These are phyloP conservation scores for Cephalotrichum gorgonifer DNA, from an alignment of 2,329 filamentous ascomycete genomes.

Conservation along the genomic window DNA sequence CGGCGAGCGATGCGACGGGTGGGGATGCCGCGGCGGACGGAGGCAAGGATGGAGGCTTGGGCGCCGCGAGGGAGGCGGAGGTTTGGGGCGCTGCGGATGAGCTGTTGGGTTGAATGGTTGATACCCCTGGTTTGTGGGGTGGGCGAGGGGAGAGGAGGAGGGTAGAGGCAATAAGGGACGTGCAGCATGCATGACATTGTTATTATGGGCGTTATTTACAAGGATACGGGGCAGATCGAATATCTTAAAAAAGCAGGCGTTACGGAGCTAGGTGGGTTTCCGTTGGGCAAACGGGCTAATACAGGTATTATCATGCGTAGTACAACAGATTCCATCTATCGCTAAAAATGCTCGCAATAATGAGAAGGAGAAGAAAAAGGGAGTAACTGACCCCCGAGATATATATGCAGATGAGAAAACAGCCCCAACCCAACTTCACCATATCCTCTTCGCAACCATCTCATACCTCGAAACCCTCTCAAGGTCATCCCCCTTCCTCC, in stretches of 20 bases:
- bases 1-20: constrained; percentile 6
- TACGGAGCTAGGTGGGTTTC: too few species aligned
- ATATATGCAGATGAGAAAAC: neutral
- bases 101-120: neutral
- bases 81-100: constrained; percentile 32
- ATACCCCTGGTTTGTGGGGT: too few species aligned
- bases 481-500: constrained; percentile 34
- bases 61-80: constrained; percentile 19
- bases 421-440: constrained; percentile 41
- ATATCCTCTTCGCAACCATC: constrained; percentile 95
- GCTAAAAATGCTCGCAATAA: neutral
- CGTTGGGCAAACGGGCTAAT: too few species aligned
- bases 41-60: constrained; percentile 7
- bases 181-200: too few species aligned
- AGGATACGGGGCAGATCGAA: too few species aligned
- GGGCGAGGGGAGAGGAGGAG: neutral
- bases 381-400: too few species aligned
- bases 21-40: constrained; percentile 9
- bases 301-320: too few species aligned
- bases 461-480: constrained; percentile 71
- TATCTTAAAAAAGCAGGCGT: too few species aligned
- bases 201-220: too few species aligned
- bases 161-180: too few species aligned
- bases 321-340: neutral
- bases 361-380: neutral